phyloP scores from a whole-genome alignment of 371 early-diverging fungal genomes.

The Mortierella sp. region DNA sequence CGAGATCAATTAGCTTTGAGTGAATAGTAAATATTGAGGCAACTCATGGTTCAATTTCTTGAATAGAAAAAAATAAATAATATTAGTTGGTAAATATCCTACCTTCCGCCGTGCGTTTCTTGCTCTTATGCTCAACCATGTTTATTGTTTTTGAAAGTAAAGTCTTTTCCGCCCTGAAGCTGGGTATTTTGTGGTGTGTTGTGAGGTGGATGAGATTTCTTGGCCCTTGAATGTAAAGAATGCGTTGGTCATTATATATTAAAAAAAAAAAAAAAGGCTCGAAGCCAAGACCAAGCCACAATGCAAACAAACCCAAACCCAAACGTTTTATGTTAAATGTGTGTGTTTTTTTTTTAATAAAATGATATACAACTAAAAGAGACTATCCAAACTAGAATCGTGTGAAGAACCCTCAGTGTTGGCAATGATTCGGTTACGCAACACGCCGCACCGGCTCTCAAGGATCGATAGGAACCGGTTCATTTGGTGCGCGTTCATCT shows the following conservation, averaged over 20 bases:
- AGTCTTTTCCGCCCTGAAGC: too few relatives aligned
- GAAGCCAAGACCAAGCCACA: slow-evolving; percentile 1
- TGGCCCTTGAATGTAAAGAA: not conserved
- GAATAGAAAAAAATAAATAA: not conserved
- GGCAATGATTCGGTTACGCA: slow-evolving; percentile 43
- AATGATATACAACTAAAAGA: slow-evolving; percentile 26
- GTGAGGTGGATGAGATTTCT: too few relatives aligned
- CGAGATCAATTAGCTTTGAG: too few relatives aligned
- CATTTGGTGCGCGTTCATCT: slow-evolving; percentile 67
- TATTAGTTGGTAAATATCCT: not conserved
- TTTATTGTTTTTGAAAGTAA: slow-evolving; percentile 2
- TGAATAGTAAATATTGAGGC: not conserved
- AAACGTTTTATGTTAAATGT: not conserved
- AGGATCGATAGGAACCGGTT: slow-evolving; percentile 64
- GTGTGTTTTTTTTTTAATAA: not conserved
- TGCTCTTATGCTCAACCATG: slow-evolving; percentile 35
- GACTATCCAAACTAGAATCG: slow-evolving; percentile 38
- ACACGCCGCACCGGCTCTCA: slow-evolving; percentile 58
- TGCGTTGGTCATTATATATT: not conserved
- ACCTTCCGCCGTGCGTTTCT: slow-evolving; percentile 44
- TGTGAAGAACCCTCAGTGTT: slow-evolving; percentile 41
- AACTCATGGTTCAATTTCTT: not conserved
- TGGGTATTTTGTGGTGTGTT: too few relatives aligned
- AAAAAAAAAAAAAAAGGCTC: slow-evolving; percentile 2
- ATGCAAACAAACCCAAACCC: not conserved